phyloP scores from a whole-genome alignment of 306 rosid genomes.

The Argentina anserina region DNA sequence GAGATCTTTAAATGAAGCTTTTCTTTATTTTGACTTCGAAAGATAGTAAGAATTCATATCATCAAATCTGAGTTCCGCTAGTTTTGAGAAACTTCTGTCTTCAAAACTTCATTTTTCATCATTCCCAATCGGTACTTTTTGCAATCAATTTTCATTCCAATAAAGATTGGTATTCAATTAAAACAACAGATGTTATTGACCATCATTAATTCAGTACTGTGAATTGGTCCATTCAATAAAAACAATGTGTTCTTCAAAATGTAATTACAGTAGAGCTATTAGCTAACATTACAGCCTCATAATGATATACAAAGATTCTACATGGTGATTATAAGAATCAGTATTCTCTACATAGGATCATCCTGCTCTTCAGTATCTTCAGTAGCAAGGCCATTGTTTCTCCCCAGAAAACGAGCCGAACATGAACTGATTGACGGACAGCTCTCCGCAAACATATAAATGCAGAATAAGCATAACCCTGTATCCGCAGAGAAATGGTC shows the following conservation, averaged over 20 bases:
- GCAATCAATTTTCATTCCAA: neutral
- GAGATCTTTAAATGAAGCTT: neutral
- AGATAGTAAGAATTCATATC: neutral
- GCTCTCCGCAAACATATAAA: slow-evolving; percentile 63
- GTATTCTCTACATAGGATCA: slow-evolving; percentile 41
- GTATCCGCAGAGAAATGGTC: slow-evolving; percentile 14
- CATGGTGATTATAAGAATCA: slow-evolving; percentile 17
- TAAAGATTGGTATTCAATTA: neutral
- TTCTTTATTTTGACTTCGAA: neutral
- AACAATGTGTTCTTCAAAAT: neutral
- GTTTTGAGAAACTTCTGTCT: neutral
- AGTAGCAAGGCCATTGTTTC: slow-evolving; percentile 41
- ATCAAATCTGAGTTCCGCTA: neutral
- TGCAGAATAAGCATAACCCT: slow-evolving; percentile 88
- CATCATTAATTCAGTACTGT: neutral
- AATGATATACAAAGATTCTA: neutral
- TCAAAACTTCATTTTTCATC: neutral
- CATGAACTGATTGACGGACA: slow-evolving; percentile 44
- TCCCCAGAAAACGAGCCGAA: slow-evolving; percentile 45
- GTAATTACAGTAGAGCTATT: neutral
- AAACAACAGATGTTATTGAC: neutral
- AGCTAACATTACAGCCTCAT: neutral
- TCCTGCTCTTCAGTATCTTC: slow-evolving; percentile 47
- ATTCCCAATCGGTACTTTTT: neutral
- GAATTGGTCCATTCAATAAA: neutral